phyloP scores from a whole-genome alignment of 148 eudicot genomes.

The Chenopodium album region DNA sequence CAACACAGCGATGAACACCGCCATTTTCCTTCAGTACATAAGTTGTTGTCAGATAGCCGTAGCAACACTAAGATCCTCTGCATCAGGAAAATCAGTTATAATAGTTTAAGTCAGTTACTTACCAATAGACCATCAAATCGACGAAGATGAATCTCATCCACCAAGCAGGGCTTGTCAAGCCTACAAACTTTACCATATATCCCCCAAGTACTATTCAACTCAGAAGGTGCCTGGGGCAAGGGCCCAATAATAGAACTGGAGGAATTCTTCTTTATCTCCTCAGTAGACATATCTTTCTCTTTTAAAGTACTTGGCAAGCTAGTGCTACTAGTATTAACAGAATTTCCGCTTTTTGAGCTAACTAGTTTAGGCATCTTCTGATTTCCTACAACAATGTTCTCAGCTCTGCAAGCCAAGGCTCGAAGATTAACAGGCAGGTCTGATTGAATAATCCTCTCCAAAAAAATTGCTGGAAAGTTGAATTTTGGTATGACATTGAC shows the following conservation, averaged over 20 bases:
- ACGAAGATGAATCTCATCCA: slow-evolving; percentile 97
- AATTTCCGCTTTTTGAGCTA: slow-evolving; percentile 26
- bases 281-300: slow-evolving; percentile 31
- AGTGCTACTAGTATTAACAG: slow-evolving; percentile 24
- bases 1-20: slow-evolving; percentile 93
- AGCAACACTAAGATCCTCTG: slow-evolving; percentile 12
- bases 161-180: slow-evolving; percentile 69
- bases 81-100: slow-evolving; percentile 20
- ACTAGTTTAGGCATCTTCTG: slow-evolving; percentile 32
- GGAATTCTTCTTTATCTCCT: slow-evolving; percentile 40
- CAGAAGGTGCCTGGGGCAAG: slow-evolving; percentile 48
- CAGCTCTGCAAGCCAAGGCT: slow-evolving; percentile 91
- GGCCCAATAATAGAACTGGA: slow-evolving; percentile 44
- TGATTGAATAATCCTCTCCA: slow-evolving; percentile 91
- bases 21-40: slow-evolving; percentile 84
- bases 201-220: slow-evolving; percentile 75
- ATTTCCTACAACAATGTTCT: slow-evolving; percentile 52
- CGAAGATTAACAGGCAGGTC: slow-evolving; percentile 98
- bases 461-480: slow-evolving; percentile 90
- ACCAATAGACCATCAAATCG: slow-evolving; percentile 98
- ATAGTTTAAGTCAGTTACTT: slow-evolving; percentile 30
- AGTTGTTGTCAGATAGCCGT: slow-evolving; percentile 14
- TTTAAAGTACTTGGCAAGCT: slow-evolving; percentile 24
- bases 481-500: slow-evolving; percentile 92
- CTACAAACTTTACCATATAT: slow-evolving; percentile 74